Percentiles rank a stretch among this genome's conserved stretches.
Evolutionary conservation across 2,329 filamentous ascomycete species (phyloP).

Genomic region (Botryotinia narcissicola): DNA sequence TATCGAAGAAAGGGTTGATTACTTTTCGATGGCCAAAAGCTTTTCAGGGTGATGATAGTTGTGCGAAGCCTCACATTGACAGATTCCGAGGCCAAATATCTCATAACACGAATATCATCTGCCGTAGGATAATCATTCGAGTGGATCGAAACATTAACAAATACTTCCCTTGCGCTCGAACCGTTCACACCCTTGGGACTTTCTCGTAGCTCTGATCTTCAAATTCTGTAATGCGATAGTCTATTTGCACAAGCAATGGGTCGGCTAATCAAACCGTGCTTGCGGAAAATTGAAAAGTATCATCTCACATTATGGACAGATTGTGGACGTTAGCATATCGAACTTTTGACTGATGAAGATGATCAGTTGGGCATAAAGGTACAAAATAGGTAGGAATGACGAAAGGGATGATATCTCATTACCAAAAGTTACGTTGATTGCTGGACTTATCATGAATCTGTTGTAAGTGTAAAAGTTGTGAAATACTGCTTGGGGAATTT

Average conservation of each 20-base stretch:
- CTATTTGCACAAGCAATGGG: background rate
- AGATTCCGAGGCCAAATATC: background rate
- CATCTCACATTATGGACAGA: background rate
- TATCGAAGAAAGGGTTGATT: background rate
- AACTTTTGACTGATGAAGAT: background rate
- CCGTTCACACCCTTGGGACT: background rate
- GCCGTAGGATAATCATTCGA: no score
- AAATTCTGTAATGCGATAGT: background rate
- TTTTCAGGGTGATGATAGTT: background rate
- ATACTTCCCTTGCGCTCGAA: background rate
- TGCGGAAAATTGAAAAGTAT: background rate
- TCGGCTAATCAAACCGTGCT: background rate
- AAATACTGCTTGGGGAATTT: no score
- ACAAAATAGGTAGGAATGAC: background rate
- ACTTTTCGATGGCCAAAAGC: background rate
- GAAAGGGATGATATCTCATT: background rate
- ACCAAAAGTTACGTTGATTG: background rate
- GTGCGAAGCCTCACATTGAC: background rate
- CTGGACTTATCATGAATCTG: no score
- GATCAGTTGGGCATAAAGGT: background rate
- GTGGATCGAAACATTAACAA: background rate
- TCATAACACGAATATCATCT: background rate
- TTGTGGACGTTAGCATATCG: background rate
- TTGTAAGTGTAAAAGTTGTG: background rate
- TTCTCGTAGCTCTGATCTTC: background rate